These are phyloP conservation scores for Marasmius fiardii DNA, from an alignment of 1,284 basidiomycete genomes.

Conservation along the genomic window DNA sequence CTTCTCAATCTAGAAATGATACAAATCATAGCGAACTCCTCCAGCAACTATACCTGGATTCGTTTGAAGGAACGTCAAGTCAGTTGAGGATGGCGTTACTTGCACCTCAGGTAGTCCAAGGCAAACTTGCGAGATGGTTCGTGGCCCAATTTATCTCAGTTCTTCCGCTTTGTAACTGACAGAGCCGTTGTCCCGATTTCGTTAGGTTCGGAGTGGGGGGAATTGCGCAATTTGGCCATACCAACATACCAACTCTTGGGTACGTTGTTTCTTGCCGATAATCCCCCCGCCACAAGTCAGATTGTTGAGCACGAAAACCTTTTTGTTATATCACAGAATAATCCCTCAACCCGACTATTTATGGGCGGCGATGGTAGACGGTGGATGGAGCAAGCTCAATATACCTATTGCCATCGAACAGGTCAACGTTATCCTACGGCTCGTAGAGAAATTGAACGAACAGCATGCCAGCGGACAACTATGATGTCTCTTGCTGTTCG, in stretches of 20 bases:
- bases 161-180: neutral
- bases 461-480: neutral
- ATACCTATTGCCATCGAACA: slow-evolving; percentile 21
- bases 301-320: neutral
- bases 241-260: slow-evolving; percentile 25
- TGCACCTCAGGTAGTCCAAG: slow-evolving; percentile 20
- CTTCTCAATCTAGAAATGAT: slow-evolving; percentile 17
- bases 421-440: slow-evolving; percentile 23
- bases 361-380: slow-evolving; percentile 24
- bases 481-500: no score
- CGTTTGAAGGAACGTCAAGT: slow-evolving; percentile 23
- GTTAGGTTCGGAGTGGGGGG: slow-evolving; percentile 28
- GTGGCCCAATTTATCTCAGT: neutral
- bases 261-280: slow-evolving; percentile 7
- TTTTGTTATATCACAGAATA: slow-evolving; percentile 14
- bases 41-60: slow-evolving; percentile 22
- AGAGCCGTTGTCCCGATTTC: neutral
- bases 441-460: slow-evolving; percentile 21
- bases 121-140: slow-evolving; percentile 22
- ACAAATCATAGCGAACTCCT: slow-evolving; percentile 18
- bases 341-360: slow-evolving; percentile 28
- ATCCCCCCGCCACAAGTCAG: neutral
- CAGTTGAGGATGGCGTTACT: slow-evolving; percentile 25
- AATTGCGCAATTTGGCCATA: slow-evolving; percentile 21
- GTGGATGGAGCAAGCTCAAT: slow-evolving; percentile 27